These are phyloP conservation scores for Aspergillus calidoustus DNA, from an alignment of 2,329 filamentous ascomycete genomes.

Conservation along the genomic window DNA sequence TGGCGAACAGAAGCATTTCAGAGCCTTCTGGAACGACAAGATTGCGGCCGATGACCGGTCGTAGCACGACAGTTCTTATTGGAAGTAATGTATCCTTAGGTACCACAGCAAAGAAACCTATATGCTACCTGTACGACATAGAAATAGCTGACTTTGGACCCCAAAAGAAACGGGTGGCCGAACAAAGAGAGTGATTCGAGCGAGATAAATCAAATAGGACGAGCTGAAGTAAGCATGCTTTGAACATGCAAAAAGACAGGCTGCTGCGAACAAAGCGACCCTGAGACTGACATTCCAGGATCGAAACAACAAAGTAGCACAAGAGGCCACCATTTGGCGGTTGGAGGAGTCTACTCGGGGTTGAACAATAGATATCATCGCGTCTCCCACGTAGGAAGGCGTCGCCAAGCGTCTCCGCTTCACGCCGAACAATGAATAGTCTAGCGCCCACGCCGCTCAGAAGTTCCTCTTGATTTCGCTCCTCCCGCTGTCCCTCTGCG, in stretches of 20 bases:
- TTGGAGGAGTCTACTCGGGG: slow-evolving; percentile 1
- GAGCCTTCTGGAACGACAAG: slow-evolving; percentile 58
- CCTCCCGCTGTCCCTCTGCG: slow-evolving; percentile 10
- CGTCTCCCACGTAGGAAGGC: slow-evolving; percentile 11
- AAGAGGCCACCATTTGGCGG: neutral
- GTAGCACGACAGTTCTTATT: slow-evolving; percentile 15
- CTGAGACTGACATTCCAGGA: neutral
- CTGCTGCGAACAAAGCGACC: neutral
- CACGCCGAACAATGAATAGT: slow-evolving; percentile 18
- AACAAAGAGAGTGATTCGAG: neutral
- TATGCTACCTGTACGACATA: neutral
- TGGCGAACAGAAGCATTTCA: slow-evolving; percentile 56
- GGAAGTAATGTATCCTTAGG: slow-evolving; percentile 1
- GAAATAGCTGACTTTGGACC: neutral
- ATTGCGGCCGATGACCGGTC: slow-evolving; percentile 51
- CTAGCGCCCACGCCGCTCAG: neutral
- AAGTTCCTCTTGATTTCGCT: slow-evolving; percentile 12
- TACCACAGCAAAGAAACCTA: slow-evolving; percentile 4
- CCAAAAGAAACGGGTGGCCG: neutral
- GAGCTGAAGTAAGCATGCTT: neutral
- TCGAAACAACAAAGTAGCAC: slow-evolving; percentile 11
- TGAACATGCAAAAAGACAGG: neutral
- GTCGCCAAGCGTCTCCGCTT: slow-evolving; percentile 26
- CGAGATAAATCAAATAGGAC: neutral
- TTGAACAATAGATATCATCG: neutral